Percentiles rank a stretch among this genome's conserved stretches.
These are phyloP conservation scores for Termitomyces bulborhizus DNA, from an alignment of 768 basidiomycete species.

Conservation along the genomic window DNA sequence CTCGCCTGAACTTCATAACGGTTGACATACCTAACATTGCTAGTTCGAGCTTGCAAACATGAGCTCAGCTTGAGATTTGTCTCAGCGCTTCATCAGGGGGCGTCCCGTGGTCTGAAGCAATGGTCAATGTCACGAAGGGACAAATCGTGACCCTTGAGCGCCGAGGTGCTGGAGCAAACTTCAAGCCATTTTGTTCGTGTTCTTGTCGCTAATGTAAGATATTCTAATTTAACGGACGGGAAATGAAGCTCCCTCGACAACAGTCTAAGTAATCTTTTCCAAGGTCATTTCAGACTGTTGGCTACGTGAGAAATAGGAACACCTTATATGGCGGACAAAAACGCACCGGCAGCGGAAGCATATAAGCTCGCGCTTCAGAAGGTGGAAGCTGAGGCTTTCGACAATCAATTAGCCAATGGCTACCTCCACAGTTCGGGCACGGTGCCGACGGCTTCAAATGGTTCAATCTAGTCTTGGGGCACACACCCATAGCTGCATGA, in stretches of 20 bases:
- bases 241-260: neutral
- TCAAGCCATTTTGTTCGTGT: too few species aligned
- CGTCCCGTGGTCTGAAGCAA: too few species aligned
- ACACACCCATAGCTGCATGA: conserved; percentile 4
- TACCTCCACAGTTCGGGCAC: conserved; percentile 14
- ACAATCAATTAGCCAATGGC: conserved; percentile 16
- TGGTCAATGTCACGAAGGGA: too few species aligned
- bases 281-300: neutral
- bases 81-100: too few species aligned
- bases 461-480: neutral
- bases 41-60: too few species aligned
- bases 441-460: neutral
- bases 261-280: neutral
- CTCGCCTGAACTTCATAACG: too few species aligned
- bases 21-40: too few species aligned
- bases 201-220: neutral
- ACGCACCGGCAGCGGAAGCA: conserved; percentile 5
- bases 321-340: neutral
- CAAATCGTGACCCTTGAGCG: too few species aligned
- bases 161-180: too few species aligned
- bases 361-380: conserved; percentile 3
- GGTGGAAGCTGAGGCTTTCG: conserved; percentile 10
- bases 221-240: neutral
- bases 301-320: neutral
- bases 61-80: too few species aligned